phyloP scores from a whole-genome alignment of 2,329 filamentous ascomycete genomes.

The Scleromitrula shiraiana region DNA sequence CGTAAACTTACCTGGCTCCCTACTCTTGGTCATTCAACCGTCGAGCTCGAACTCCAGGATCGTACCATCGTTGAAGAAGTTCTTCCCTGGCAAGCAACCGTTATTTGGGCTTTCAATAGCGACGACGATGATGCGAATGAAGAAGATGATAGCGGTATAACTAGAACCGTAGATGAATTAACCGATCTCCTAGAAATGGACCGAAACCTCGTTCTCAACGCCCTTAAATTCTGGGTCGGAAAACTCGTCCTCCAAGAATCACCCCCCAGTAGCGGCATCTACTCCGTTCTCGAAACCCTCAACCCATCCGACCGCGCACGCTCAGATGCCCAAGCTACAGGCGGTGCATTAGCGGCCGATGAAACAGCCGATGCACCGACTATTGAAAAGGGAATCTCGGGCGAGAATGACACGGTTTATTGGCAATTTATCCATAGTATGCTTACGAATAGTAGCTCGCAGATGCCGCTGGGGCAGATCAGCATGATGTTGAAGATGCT shows the following conservation, averaged over 20 bases:
- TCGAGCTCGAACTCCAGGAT: slow-evolving; percentile 78
- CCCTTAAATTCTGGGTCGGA: slow-evolving; percentile 63
- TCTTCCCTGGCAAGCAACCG: slow-evolving; percentile 76
- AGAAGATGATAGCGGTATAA: slow-evolving; percentile 13
- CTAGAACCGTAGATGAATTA: slow-evolving; percentile 44
- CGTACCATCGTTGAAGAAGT: slow-evolving; percentile 65
- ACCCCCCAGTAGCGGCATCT: slow-evolving; percentile 41
- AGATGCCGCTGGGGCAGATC: slow-evolving; percentile 75
- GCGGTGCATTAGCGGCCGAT: slow-evolving; percentile 14
- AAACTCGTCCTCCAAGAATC: slow-evolving; percentile 56
- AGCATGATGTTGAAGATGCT: slow-evolving; percentile 94
- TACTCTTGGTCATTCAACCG: slow-evolving; percentile 68
- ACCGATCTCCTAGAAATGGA: slow-evolving; percentile 58
- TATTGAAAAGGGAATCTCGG: slow-evolving; percentile 48
- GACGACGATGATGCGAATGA: slow-evolving; percentile 18
- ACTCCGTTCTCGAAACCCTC: slow-evolving; percentile 60
- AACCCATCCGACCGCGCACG: slow-evolving; percentile 34
- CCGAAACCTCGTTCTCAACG: slow-evolving; percentile 58
- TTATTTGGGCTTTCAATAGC: slow-evolving; percentile 73
- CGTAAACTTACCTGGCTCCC: slow-evolving; percentile 86
- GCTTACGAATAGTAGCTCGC: slow-evolving; percentile 78
- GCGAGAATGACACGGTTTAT: slow-evolving; percentile 65
- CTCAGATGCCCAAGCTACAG: slow-evolving; percentile 24
- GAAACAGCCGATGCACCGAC: slow-evolving; percentile 21
- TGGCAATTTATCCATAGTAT: slow-evolving; percentile 91